Conservation (phyloP, 139 green algal genomes). For the Eudorina sp. region DNA sequence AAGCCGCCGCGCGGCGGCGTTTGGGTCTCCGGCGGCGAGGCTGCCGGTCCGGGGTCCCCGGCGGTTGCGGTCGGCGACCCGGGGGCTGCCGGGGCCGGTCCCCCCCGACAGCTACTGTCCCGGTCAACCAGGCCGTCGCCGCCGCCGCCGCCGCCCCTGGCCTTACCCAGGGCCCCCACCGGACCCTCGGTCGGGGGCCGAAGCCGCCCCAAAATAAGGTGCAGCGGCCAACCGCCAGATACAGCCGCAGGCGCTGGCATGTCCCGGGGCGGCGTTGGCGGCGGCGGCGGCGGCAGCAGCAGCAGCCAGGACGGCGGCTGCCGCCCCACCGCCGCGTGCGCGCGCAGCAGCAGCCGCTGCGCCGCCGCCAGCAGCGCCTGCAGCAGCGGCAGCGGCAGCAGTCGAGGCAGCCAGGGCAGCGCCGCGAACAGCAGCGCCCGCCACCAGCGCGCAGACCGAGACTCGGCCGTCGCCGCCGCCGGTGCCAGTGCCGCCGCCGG, state of each 20-base stretch:
- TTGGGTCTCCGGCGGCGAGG: not conserved
- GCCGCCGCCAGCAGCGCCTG: not conserved
- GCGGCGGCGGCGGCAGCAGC: not conserved
- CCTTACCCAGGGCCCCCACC: too few species aligned
- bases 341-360: not conserved
- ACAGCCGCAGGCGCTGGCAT: not conserved
- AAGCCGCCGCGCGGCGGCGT: not conserved
- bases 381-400: slow-evolving; percentile 33
- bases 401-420: slow-evolving; percentile 41
- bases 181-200: too few species aligned
- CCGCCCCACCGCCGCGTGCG: not conserved
- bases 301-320: slow-evolving; percentile 13
- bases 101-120: too few species aligned
- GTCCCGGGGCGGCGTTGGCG: not conserved
- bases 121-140: too few species aligned
- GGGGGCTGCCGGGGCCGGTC: too few species aligned
- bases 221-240: too few species aligned
- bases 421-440: not conserved
- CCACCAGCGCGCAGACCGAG: not conserved
- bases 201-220: too few species aligned
- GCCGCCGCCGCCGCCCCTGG: too few species aligned
- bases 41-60: too few species aligned
- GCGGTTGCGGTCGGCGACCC: too few species aligned
- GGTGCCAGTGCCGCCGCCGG: not conserved
- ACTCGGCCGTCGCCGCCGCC: not conserved